Evolutionary conservation across 2,329 filamentous ascomycete species (phyloP).

Genomic region (Lasiodiplodia hormozganensis): DNA sequence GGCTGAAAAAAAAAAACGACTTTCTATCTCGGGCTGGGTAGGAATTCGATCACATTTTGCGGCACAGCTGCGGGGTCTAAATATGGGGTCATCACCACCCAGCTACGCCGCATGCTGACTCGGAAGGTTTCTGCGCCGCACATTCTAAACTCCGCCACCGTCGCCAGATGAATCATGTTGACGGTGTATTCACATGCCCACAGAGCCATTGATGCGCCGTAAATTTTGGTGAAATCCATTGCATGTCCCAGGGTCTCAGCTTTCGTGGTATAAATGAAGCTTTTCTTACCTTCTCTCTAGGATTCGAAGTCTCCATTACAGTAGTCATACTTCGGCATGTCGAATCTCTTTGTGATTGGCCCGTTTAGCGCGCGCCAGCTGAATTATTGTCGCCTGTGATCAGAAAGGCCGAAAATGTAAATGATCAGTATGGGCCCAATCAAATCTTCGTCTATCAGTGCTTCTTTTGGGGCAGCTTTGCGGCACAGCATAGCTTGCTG

Average conservation of each 20-base stretch:
- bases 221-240: neutral
- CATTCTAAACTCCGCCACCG: neutral
- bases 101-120: neutral
- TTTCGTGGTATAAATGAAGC: neutral
- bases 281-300: neutral
- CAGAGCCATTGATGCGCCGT: neutral
- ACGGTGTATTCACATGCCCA: neutral
- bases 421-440: neutral
- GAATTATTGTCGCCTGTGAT: neutral
- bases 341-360: neutral
- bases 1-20: too few relatives aligned
- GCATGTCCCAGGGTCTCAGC: neutral
- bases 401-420: too few relatives aligned
- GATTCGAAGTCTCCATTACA: neutral
- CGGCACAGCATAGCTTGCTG: neutral
- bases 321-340: too few relatives aligned
- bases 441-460: neutral
- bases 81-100: neutral
- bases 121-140: neutral
- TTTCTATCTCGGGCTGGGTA: too few relatives aligned
- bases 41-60: neutral
- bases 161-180: neutral
- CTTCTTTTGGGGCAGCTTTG: neutral
- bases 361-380: neutral
- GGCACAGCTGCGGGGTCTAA: neutral